phyloP scores from a whole-genome alignment of 73 alveolate species.

The Paramecium octaurelia region DNA sequence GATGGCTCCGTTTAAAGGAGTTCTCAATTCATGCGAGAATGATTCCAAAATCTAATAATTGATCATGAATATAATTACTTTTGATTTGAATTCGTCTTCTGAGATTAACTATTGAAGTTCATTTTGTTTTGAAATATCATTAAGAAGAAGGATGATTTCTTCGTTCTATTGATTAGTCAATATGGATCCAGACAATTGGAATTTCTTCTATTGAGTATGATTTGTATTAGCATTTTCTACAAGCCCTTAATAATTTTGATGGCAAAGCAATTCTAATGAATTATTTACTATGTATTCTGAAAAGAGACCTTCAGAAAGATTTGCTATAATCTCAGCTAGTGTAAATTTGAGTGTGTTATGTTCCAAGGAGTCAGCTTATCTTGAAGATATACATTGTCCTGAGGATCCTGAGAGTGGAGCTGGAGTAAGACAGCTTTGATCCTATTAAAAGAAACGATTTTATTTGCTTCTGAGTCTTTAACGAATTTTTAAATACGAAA shows the following conservation, averaged over 20 bases:
- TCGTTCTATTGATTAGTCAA: background rate
- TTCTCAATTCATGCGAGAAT: conserved; percentile 58
- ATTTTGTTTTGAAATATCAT: background rate
- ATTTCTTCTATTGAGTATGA: background rate
- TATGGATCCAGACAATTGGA: background rate
- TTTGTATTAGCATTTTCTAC: background rate
- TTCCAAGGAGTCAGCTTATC: background rate
- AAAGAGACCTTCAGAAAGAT: background rate
- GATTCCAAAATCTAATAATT: conserved; percentile 39
- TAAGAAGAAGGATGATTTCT: background rate
- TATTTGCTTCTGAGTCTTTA: background rate
- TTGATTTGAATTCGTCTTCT: conserved; percentile 27
- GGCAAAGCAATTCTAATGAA: background rate
- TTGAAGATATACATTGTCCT: background rate
- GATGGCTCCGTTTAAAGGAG: conserved; percentile 51
- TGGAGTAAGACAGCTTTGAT: background rate
- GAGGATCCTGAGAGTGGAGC: background rate
- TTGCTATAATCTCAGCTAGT: background rate
- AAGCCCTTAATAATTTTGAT: background rate
- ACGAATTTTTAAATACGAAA: background rate
- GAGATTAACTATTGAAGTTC: background rate
- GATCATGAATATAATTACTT: background rate
- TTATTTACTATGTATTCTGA: background rate
- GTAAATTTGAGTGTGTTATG: background rate
- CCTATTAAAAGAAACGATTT: background rate